phyloP scores from a whole-genome alignment of 495 filamentous ascomycete genomes.

The Coniosporium apollinis region DNA sequence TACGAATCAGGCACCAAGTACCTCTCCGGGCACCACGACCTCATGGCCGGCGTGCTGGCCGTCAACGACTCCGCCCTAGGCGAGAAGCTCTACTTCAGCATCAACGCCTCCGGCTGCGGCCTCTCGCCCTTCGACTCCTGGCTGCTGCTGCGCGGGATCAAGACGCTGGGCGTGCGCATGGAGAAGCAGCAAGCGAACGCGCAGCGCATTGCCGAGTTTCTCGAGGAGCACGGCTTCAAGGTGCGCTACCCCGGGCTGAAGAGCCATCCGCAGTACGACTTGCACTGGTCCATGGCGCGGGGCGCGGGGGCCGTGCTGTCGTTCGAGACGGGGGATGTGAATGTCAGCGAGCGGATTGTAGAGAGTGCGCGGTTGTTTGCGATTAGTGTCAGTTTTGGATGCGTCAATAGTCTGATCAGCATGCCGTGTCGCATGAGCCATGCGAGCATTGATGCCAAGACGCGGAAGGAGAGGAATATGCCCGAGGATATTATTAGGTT shows the following conservation, averaged over 20 bases:
- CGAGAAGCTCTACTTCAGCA: constrained; percentile 86
- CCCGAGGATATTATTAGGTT: constrained; percentile 91
- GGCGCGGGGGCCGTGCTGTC: constrained; percentile 87
- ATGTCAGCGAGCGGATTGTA: constrained; percentile 77
- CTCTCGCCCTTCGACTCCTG: constrained; percentile 90
- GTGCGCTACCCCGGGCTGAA: constrained; percentile 88
- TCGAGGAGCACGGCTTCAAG: constrained; percentile 80
- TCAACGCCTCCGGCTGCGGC: constrained; percentile 89
- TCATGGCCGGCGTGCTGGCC: constrained; percentile 95
- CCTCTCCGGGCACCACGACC: constrained; percentile 91
- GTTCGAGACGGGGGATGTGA: constrained; percentile 81
- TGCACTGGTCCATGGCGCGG: constrained; percentile 87
- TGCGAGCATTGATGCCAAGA: constrained; percentile 93
- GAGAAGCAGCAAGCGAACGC: constrained; percentile 93
- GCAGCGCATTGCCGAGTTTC: constrained; percentile 75
- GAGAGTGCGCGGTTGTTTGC: constrained; percentile 83
- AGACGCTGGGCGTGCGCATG: constrained; percentile 94
- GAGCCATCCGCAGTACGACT: constrained; percentile 89
- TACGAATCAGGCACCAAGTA: constrained; percentile 98
- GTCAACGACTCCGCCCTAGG: constrained; percentile 66
- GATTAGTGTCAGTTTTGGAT: constrained; percentile 92
- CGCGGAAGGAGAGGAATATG: constrained; percentile 71
- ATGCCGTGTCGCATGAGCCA: constrained; percentile 99
- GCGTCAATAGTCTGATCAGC: constrained; percentile 95
- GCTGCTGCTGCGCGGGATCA: constrained; percentile 83